Conservation (phyloP, 257 asterid species). For the Phtheirospermum japonicum region DNA sequence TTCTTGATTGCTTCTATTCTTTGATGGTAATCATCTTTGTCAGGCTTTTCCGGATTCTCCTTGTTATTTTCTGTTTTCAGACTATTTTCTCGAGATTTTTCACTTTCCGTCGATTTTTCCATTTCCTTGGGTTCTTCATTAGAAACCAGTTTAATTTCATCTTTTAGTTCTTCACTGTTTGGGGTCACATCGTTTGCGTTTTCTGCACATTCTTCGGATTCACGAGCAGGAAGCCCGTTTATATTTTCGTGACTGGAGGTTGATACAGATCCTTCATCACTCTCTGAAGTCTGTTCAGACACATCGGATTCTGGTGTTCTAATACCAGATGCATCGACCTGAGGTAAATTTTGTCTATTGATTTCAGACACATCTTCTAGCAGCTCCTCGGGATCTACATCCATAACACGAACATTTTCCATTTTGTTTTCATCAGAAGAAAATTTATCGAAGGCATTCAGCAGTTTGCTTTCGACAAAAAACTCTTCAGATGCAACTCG, state of each 20-base stretch:
- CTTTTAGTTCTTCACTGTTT: conserved; percentile 35
- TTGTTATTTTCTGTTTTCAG: conserved; percentile 31
- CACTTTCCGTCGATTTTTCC: conserved; percentile 27
- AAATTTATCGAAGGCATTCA: conserved; percentile 34
- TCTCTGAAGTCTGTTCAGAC: conserved; percentile 39
- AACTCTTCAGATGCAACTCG: conserved; percentile 46
- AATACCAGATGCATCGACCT: conserved; percentile 34
- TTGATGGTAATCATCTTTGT: conserved; percentile 40
- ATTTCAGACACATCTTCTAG: conserved; percentile 33
- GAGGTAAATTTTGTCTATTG: conserved; percentile 29
- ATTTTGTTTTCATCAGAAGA: conserved; percentile 9
- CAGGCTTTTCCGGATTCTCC: conserved; percentile 35
- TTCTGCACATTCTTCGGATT: conserved; percentile 39
- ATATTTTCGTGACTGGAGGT: conserved; percentile 34
- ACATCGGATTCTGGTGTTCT: conserved; percentile 29
- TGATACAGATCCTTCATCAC: conserved; percentile 46
- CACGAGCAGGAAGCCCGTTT: conserved; percentile 33
- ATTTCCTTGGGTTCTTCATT: conserved; percentile 32
- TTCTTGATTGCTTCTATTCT: conserved; percentile 62
- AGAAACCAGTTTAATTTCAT: conserved; percentile 28
- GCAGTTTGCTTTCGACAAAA: conserved; percentile 29
- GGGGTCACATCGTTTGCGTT: conserved; percentile 26
- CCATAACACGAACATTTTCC: background rate
- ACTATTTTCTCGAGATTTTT: conserved; percentile 6
- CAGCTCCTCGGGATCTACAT: conserved; percentile 24